phyloP scores from a whole-genome alignment of 2,329 filamentous ascomycete species.

The Aspergillus quadricinctus region DNA sequence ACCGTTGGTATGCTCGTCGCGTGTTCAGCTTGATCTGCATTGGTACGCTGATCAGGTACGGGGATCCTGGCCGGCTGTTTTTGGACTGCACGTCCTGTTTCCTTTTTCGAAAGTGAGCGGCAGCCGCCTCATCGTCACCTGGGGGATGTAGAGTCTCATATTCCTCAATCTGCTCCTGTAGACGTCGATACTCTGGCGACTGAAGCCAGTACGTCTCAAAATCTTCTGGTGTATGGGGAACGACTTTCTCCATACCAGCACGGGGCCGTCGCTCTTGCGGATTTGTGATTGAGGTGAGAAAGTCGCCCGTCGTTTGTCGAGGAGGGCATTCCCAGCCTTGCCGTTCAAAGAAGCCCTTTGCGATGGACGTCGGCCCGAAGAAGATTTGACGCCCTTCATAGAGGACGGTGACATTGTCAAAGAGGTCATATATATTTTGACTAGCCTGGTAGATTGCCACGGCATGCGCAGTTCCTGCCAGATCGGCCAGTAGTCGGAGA shows the following conservation, averaged over 20 bases:
- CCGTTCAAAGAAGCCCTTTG: constrained; percentile 61
- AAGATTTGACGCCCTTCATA: constrained; percentile 73
- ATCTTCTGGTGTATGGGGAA: constrained; percentile 64
- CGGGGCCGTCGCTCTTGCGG: constrained; percentile 52
- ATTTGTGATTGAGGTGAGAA: constrained; percentile 64
- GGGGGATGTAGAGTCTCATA: constrained; percentile 29
- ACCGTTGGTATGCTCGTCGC: constrained; percentile 70
- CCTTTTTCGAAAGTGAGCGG: constrained; percentile 29
- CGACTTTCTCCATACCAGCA: constrained; percentile 55
- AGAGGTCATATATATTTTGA: constrained; percentile 45
- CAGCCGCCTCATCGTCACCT: constrained; percentile 25
- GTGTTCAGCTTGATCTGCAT: constrained; percentile 73
- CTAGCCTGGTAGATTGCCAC: constrained; percentile 51
- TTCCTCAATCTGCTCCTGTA: constrained; percentile 37
- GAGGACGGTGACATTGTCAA: constrained; percentile 66
- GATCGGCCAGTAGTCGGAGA: constrained; percentile 43
- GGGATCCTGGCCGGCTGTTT: constrained; percentile 59
- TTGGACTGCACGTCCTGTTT: constrained; percentile 36
- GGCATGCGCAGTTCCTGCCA: constrained; percentile 43
- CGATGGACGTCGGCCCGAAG: constrained; percentile 58
- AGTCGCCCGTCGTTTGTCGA: constrained; percentile 64
- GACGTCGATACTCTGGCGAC: constrained; percentile 42
- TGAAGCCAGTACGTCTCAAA: constrained; percentile 57
- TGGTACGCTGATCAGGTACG: constrained; percentile 71
- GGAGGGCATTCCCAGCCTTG: constrained; percentile 65